Percentiles rank a stretch among this genome's conserved stretches.
Conservation (phyloP, 495 filamentous ascomycete species). For the Hypomontagnella submonticulosa region DNA sequence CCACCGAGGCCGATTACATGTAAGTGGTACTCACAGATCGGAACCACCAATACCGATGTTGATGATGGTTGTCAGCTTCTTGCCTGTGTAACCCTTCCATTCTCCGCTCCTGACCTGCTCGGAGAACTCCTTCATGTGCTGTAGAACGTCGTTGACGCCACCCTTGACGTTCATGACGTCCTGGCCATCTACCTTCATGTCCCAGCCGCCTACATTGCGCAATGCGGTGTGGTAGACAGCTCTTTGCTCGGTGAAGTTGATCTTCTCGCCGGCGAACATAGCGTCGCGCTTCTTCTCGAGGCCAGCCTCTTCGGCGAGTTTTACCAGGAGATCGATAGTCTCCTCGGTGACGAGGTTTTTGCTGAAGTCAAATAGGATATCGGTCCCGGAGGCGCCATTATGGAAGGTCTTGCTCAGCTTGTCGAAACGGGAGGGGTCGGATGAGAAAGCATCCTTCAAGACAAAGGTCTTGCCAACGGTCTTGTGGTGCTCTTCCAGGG, state of each 20-base stretch:
- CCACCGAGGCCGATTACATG: neutral
- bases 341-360: conserved; percentile 98
- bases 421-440: conserved; percentile 87
- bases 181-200: conserved; percentile 93
- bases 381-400: conserved; percentile 68
- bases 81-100: conserved; percentile 99
- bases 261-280: conserved; percentile 97
- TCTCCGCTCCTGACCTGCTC: conserved; percentile 92
- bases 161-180: conserved; percentile 82
- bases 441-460: conserved; percentile 89
- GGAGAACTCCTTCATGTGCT: conserved; percentile 97
- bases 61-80: conserved; percentile 94
- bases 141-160: conserved; percentile 86
- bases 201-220: conserved; percentile 84
- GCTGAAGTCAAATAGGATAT: conserved; percentile 97
- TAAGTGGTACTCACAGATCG: conserved; percentile 77
- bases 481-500: conserved; percentile 88
- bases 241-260: conserved; percentile 98
- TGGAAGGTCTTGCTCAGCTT: conserved; percentile 88
- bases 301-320: conserved; percentile 89
- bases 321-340: conserved; percentile 83
- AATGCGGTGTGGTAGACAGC: conserved; percentile 96
- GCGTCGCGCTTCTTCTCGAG: conserved; percentile 93
- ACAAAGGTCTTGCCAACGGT: conserved; percentile 86
- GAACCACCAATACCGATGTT: conserved; percentile 99